A percentile compares a stretch with the other conserved stretches of the same genome.
phyloP scores from a whole-genome alignment of 2,329 filamentous ascomycete genomes.

The Microascus cirrosus region DNA sequence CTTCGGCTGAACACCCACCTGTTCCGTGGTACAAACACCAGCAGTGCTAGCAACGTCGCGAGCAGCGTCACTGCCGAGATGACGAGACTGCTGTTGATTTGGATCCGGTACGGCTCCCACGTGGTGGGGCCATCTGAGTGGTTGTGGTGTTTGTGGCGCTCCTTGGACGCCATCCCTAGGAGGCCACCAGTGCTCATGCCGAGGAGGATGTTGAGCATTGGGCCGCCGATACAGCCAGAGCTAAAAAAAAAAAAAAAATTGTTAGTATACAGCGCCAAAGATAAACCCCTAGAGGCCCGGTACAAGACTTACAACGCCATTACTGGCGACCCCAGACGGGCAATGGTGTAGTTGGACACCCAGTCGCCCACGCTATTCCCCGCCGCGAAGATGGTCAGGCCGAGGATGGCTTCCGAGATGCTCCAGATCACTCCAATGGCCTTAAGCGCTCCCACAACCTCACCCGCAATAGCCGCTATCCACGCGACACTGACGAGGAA shows the following conservation, averaged over 20 bases:
- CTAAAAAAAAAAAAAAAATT: too few relatives aligned
- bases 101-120: constrained; percentile 71
- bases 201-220: constrained; percentile 93
- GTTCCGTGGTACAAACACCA: constrained; percentile 75
- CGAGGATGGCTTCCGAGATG: constrained; percentile 90
- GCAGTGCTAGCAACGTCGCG: constrained; percentile 63
- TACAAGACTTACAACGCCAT: constrained; percentile 61
- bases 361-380: constrained; percentile 92
- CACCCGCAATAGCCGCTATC: constrained; percentile 91
- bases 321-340: constrained; percentile 84
- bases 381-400: constrained; percentile 90
- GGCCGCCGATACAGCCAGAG: constrained; percentile 93
- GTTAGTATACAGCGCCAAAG: neutral
- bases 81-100: constrained; percentile 74
- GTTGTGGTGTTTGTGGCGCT: constrained; percentile 52
- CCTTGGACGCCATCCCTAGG: constrained; percentile 70
- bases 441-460: constrained; percentile 92
- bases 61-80: constrained; percentile 79
- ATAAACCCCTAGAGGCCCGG: neutral
- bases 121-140: constrained; percentile 53
- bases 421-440: constrained; percentile 82
- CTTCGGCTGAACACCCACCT: constrained; percentile 73
- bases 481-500: constrained; percentile 88
- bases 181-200: constrained; percentile 87
- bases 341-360: constrained; percentile 89